phyloP scores from a whole-genome alignment of 345 rosid genomes.

The Eucalyptus curtisii region DNA sequence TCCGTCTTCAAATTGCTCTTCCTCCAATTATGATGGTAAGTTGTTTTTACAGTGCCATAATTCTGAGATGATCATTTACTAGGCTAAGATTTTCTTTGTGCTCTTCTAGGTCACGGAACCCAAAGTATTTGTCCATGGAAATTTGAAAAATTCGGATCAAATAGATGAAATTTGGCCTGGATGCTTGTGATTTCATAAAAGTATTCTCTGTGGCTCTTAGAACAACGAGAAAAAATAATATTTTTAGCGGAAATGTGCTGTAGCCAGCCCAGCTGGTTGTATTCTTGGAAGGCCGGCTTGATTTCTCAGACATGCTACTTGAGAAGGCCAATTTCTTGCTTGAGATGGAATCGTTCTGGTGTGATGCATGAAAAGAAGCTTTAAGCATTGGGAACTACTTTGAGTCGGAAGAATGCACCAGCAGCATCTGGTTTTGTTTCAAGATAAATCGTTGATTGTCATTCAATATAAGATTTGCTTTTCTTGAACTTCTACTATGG shows the following conservation, averaged over 20 bases:
- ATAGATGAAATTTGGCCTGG: conserved; percentile 46
- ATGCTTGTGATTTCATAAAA: conserved; percentile 11
- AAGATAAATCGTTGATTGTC: not conserved
- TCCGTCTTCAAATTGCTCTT: conserved; percentile 30
- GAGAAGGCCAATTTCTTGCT: not conserved
- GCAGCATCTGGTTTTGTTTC: not conserved
- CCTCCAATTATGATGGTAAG: conserved; percentile 61
- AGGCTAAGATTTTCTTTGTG: not conserved
- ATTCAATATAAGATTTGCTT: fast-evolving
- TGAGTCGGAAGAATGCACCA: not conserved
- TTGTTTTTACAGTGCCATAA: not conserved
- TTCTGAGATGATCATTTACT: not conserved
- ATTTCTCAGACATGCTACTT: not conserved
- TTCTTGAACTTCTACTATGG: not conserved
- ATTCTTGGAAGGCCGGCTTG: not conserved
- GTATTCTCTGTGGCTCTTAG: not conserved
- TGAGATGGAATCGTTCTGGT: not conserved
- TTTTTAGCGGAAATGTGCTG: not conserved
- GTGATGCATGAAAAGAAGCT: not conserved
- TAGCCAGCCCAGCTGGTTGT: not conserved
- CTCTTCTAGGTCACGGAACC: conserved; percentile 45
- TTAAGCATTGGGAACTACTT: not conserved
- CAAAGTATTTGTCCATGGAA: conserved; percentile 59
- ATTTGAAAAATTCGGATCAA: conserved; percentile 15
- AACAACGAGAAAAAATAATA: no score